phyloP scores from a whole-genome alignment of 768 basidiomycete genomes.

The Cytidiella melzeri region DNA sequence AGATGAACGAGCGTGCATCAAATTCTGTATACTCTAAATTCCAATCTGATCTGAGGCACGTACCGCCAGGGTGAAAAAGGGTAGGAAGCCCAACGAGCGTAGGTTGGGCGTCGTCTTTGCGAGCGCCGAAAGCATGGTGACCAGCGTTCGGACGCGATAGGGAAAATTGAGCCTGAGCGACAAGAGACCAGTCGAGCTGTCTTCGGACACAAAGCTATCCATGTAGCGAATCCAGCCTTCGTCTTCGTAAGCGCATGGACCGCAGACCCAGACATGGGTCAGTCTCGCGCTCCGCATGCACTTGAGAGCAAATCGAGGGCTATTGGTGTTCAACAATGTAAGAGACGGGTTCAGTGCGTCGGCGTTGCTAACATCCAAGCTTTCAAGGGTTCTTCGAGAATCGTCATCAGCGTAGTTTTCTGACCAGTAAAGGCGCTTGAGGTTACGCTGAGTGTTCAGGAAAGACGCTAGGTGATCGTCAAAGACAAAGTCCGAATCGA shows the following conservation, averaged over 20 bases:
- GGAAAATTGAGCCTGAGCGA: conserved; percentile 16
- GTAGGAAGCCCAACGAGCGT: conserved; percentile 15
- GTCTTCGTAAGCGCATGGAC: conserved; percentile 8
- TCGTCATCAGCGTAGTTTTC: conserved; percentile 6
- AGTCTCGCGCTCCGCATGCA: conserved; percentile 9
- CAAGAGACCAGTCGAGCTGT: conserved; percentile 1
- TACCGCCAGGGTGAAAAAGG: conserved; percentile 10
- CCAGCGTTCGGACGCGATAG: conserved; percentile 3
- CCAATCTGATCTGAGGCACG: background rate
- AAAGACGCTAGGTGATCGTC: conserved; percentile 10
- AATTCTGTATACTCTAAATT: background rate
- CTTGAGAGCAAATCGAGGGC: conserved; percentile 9
- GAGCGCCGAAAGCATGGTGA: conserved; percentile 7
- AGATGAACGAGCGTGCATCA: background rate
- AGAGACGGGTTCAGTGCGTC: conserved; percentile 2
- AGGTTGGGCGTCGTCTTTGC: conserved; percentile 9
- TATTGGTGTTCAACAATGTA: conserved; percentile 9
- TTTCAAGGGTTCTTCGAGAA: background rate
- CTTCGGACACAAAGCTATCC: background rate
- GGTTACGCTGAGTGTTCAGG: conserved; percentile 10
- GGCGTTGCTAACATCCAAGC: background rate
- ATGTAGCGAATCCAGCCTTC: conserved; percentile 11
- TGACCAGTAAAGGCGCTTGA: conserved; percentile 12
- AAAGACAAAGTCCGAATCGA: conserved; percentile 15
- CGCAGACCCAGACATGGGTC: conserved; percentile 15